Percentiles rank a stretch among this genome's conserved stretches.
phyloP scores from a whole-genome alignment of 2,329 filamentous ascomycete species.

The Ophiocordyceps sinensis region DNA sequence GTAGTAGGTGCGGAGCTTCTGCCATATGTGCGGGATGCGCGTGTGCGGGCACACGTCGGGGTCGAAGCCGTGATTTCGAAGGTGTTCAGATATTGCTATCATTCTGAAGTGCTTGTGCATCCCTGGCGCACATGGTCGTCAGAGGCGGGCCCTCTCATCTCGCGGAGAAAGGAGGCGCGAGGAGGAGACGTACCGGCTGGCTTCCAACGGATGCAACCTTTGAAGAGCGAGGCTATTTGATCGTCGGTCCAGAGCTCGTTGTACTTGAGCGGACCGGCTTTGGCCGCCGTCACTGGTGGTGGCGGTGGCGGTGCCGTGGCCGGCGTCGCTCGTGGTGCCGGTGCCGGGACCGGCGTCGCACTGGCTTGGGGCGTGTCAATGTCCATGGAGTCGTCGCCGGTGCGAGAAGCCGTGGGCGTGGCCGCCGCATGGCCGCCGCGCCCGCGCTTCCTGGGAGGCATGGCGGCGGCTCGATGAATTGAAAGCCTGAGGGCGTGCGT shows the following conservation, averaged over 20 bases:
- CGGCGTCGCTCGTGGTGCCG: slow-evolving; percentile 1
- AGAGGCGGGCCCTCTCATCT: not conserved
- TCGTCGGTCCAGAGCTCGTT: slow-evolving; percentile 87
- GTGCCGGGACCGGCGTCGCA: slow-evolving; percentile 25
- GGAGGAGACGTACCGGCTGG: slow-evolving; percentile 54
- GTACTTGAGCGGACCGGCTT: slow-evolving; percentile 9
- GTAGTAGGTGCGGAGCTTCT: slow-evolving; percentile 70
- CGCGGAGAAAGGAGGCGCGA: not conserved
- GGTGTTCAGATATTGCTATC: slow-evolving; percentile 67
- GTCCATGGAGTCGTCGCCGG: slow-evolving; percentile 46
- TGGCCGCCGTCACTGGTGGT: slow-evolving; percentile 3
- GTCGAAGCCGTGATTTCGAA: slow-evolving; percentile 69
- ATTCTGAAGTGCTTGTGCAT: slow-evolving; percentile 93
- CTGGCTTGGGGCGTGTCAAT: slow-evolving; percentile 40
- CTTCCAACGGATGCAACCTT: slow-evolving; percentile 87
- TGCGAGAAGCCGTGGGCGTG: slow-evolving; percentile 34
- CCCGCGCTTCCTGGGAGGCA: slow-evolving; percentile 59
- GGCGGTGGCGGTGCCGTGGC: not conserved
- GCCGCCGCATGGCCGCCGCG: slow-evolving; percentile 42
- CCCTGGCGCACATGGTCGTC: slow-evolving; percentile 28
- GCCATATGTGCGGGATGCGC: slow-evolving; percentile 82
- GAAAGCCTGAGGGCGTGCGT: no score
- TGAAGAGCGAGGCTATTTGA: slow-evolving; percentile 84
- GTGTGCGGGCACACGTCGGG: slow-evolving; percentile 61
- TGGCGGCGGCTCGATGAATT: slow-evolving; percentile 17